Evolutionary conservation across 495 filamentous ascomycete genomes (phyloP).

Genomic region (Aspergillus ellipticus): DNA sequence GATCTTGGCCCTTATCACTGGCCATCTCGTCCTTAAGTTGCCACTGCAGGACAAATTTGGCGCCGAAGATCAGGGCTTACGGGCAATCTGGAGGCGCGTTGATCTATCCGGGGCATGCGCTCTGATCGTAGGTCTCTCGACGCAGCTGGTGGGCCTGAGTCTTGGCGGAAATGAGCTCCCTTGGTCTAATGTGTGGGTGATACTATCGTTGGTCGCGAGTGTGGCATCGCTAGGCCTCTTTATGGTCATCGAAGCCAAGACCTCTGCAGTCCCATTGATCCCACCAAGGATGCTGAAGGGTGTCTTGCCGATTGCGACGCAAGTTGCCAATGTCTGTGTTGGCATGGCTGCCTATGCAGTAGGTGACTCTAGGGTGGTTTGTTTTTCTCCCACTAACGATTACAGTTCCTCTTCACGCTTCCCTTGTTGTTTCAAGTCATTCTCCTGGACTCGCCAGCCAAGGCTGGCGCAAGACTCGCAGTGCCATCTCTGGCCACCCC

Average conservation of each 20-base stretch:
- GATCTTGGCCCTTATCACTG: slow-evolving; percentile 48
- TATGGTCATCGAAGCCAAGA: slow-evolving; percentile 52
- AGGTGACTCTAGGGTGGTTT: slow-evolving; percentile 15
- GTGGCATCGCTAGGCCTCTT: slow-evolving; percentile 47
- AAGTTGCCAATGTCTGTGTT: slow-evolving; percentile 58
- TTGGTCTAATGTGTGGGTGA: slow-evolving; percentile 54
- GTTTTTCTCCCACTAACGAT: neutral
- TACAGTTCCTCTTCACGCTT: slow-evolving; percentile 61
- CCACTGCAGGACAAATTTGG: slow-evolving; percentile 21
- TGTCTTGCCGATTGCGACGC: slow-evolving; percentile 46
- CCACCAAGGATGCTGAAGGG: slow-evolving; percentile 55
- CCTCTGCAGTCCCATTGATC: slow-evolving; percentile 58
- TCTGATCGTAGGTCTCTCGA: slow-evolving; percentile 54
- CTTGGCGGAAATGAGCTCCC: slow-evolving; percentile 60
- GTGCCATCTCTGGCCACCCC: slow-evolving; percentile 61
- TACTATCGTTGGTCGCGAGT: slow-evolving; percentile 50
- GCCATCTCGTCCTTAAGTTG: slow-evolving; percentile 50
- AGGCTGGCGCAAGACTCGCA: slow-evolving; percentile 54
- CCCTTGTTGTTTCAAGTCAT: slow-evolving; percentile 64
- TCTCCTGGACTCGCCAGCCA: slow-evolving; percentile 57
- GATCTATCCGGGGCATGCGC: slow-evolving; percentile 53
- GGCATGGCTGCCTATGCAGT: slow-evolving; percentile 64
- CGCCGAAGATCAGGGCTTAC: slow-evolving; percentile 17
- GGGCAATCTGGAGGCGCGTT: slow-evolving; percentile 50
- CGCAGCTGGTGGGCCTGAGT: slow-evolving; percentile 57